Percentiles rank a stretch among this genome's conserved stretches.
Conservation (phyloP, 2,329 filamentous ascomycete genomes). For the Pseudonectria foliicola region DNA sequence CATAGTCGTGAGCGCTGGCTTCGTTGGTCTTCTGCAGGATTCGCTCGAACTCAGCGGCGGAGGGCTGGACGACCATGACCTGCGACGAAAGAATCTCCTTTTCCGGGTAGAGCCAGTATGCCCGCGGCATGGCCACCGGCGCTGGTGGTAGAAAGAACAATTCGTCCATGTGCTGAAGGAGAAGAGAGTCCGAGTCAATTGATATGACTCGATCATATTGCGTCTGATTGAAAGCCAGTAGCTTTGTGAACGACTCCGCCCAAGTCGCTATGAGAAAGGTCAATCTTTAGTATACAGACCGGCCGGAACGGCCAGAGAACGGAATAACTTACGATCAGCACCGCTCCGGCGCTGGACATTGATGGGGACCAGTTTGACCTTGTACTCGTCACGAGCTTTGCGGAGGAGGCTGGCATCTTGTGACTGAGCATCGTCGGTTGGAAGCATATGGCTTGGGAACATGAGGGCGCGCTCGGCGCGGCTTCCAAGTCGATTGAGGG, state of each 20-base stretch:
- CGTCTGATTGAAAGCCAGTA: slow-evolving; percentile 61
- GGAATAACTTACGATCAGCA: slow-evolving; percentile 26
- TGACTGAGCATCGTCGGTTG: slow-evolving; percentile 17
- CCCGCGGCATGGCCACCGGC: slow-evolving; percentile 60
- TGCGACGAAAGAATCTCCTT: slow-evolving; percentile 49
- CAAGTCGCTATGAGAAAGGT: slow-evolving; percentile 37
- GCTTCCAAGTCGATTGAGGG: slow-evolving; percentile 33
- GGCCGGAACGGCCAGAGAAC: too few species aligned
- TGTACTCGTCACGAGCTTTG: slow-evolving; percentile 37
- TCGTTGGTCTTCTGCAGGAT: slow-evolving; percentile 20
- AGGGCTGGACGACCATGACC: slow-evolving; percentile 53
- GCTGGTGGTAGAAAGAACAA: slow-evolving; percentile 59
- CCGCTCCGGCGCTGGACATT: slow-evolving; percentile 30
- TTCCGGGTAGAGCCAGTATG: slow-evolving; percentile 59
- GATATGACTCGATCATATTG: slow-evolving; percentile 46
- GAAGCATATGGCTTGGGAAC: slow-evolving; percentile 35
- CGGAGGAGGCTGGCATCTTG: slow-evolving; percentile 29
- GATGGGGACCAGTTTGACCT: slow-evolving; percentile 37
- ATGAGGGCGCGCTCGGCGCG: slow-evolving; percentile 39
- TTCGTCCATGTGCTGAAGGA: slow-evolving; percentile 61
- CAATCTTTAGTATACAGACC: background rate
- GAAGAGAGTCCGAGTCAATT: slow-evolving; percentile 54
- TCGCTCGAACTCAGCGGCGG: slow-evolving; percentile 39
- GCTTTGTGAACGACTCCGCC: slow-evolving; percentile 60
- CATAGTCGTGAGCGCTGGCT: slow-evolving; percentile 37